phyloP scores from a whole-genome alignment of 2,329 filamentous ascomycete genomes.

The Corynespora cassiicola region DNA sequence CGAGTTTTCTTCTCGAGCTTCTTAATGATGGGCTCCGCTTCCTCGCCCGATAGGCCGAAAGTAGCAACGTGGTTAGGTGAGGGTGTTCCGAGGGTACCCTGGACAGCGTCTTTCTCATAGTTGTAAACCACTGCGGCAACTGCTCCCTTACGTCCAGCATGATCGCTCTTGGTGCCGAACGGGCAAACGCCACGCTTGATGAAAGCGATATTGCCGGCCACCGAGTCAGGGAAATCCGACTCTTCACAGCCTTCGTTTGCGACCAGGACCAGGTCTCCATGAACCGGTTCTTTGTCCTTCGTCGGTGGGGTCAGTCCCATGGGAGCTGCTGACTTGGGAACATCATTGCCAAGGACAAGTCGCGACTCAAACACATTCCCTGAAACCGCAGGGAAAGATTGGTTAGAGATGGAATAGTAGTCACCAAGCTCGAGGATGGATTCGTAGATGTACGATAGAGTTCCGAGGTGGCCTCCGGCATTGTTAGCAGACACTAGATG shows the following conservation, averaged over 20 bases:
- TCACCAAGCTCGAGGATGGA: slow-evolving; percentile 44
- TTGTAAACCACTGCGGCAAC: slow-evolving; percentile 79
- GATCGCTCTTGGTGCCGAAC: slow-evolving; percentile 75
- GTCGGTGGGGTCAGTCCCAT: slow-evolving; percentile 46
- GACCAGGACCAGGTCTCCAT: slow-evolving; percentile 41
- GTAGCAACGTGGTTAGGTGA: slow-evolving; percentile 67
- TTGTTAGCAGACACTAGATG: slow-evolving; percentile 10
- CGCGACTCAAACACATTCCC: slow-evolving; percentile 45
- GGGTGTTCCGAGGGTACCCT: slow-evolving; percentile 74
- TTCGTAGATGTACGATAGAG: slow-evolving; percentile 47
- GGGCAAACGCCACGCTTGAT: slow-evolving; percentile 74
- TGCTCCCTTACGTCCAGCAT: slow-evolving; percentile 74
- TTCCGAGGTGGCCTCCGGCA: slow-evolving; percentile 38
- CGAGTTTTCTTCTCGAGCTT: slow-evolving; percentile 57
- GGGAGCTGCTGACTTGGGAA: slow-evolving; percentile 41
- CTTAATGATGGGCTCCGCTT: slow-evolving; percentile 62
- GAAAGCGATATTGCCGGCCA: slow-evolving; percentile 72
- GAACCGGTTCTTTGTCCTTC: slow-evolving; percentile 44
- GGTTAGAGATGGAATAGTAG: slow-evolving; percentile 48
- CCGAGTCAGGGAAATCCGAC: slow-evolving; percentile 66
- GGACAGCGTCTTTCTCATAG: slow-evolving; percentile 65
- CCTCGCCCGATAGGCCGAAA: slow-evolving; percentile 70
- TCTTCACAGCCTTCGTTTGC: slow-evolving; percentile 40
- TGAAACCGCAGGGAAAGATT: slow-evolving; percentile 44
- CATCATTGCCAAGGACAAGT: slow-evolving; percentile 39